Evolutionary conservation across 164 flowering plant species (phyloP).

Genomic region (Brasenia schreberi): DNA sequence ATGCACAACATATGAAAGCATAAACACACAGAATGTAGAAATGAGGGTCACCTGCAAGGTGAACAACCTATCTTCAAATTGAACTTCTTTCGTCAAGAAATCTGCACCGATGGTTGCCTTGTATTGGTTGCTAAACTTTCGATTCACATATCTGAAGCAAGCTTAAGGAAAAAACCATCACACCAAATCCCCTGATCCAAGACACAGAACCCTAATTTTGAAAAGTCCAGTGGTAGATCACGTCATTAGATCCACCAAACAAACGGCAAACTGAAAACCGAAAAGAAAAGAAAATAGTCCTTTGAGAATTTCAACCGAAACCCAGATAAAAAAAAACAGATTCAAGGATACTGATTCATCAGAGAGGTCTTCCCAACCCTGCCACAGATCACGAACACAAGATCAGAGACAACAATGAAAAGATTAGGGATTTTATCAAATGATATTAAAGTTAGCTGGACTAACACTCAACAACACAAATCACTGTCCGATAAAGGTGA

Average conservation of each 20-base stretch:
- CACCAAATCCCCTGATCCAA: too few species aligned
- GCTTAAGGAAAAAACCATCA: neutral
- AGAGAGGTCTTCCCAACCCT: slow-evolving; percentile 18
- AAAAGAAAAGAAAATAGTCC: neutral
- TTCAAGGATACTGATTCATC: slow-evolving; percentile 15
- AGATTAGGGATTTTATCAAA: neutral
- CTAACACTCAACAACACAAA: neutral
- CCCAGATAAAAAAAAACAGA: neutral
- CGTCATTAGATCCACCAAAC: neutral
- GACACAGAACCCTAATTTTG: neutral
- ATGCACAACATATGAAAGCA: neutral
- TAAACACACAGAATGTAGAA: too few species aligned
- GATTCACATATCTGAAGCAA: slow-evolving; percentile 13
- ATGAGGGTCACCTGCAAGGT: slow-evolving; percentile 13
- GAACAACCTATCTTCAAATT: slow-evolving; percentile 33
- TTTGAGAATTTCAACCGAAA: neutral
- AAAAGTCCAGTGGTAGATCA: neutral
- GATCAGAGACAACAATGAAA: neutral
- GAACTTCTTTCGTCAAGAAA: slow-evolving; percentile 52
- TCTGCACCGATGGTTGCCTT: slow-evolving; percentile 55
- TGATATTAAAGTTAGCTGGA: neutral
- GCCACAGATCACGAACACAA: neutral
- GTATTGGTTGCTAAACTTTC: slow-evolving; percentile 19
- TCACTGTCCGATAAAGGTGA: neutral
- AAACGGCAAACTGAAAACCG: neutral